These are phyloP conservation scores for Bathelium albidoporum DNA, from an alignment of 495 filamentous ascomycete species.

Conservation along the genomic window DNA sequence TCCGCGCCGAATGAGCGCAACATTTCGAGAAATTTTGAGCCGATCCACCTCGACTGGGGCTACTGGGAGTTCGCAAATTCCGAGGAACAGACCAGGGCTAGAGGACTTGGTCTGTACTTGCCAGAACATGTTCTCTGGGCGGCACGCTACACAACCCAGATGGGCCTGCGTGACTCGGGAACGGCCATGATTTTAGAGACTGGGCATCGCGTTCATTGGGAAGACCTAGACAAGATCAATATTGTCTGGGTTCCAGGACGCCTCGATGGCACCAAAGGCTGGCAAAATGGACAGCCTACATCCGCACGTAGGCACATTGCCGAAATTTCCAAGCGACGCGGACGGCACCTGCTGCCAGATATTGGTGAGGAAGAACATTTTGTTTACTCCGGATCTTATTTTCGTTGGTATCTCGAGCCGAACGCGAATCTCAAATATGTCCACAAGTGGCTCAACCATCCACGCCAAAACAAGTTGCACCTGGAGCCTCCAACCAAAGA, in stretches of 20 bases:
- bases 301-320: neutral
- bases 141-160: neutral
- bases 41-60: neutral
- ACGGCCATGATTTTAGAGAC: neutral
- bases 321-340: neutral
- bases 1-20: no score
- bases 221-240: neutral
- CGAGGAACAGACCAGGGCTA: neutral
- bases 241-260: neutral
- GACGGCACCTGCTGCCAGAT: neutral
- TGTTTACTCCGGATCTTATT: neutral
- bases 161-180: neutral
- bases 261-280: conserved; percentile 1
- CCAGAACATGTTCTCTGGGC: neutral
- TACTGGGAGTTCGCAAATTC: neutral
- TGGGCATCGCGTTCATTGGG: neutral
- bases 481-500: neutral
- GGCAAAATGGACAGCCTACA: neutral
- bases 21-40: neutral
- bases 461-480: neutral
- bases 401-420: neutral
- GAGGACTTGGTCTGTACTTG: neutral
- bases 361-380: neutral
- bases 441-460: neutral
- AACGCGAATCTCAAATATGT: neutral